Evolutionary conservation across 768 basidiomycete species (phyloP).

Genomic region (Tulasnella sp.): DNA sequence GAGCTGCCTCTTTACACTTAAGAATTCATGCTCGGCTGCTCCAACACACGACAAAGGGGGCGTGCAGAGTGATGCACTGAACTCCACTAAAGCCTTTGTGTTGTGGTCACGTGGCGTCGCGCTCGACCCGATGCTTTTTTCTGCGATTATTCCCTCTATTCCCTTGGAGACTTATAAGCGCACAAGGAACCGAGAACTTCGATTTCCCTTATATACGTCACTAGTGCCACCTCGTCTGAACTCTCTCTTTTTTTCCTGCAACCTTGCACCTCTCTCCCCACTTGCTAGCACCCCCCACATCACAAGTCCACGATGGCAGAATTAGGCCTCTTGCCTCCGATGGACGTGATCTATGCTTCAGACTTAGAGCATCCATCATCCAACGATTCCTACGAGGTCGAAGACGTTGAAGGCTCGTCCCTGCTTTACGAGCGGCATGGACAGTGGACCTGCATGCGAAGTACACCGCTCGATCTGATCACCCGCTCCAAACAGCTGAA

Average conservation of each 20-base stretch:
- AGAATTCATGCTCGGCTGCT: neutral
- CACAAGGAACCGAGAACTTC: neutral
- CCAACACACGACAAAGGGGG: neutral
- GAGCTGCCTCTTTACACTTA: neutral
- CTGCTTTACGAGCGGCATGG: slow-evolving; percentile 12
- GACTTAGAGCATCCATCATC: neutral
- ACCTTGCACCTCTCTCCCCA: neutral
- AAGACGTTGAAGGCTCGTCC: slow-evolving; percentile 10
- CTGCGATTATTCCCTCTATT: slow-evolving; percentile 4
- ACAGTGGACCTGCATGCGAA: slow-evolving; percentile 15
- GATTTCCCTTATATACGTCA: slow-evolving; percentile 13
- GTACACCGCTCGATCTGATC: neutral
- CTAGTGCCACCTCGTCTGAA: neutral
- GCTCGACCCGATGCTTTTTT: neutral
- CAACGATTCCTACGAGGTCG: slow-evolving; percentile 14
- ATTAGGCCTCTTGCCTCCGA: slow-evolving; percentile 9
- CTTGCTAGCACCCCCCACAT: neutral
- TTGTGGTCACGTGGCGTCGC: neutral
- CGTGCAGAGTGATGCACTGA: slow-evolving; percentile 10
- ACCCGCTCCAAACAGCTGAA: slow-evolving; percentile 17
- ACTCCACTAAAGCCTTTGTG: slow-evolving; percentile 13
- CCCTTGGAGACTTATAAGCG: slow-evolving; percentile 7
- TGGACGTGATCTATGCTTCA: slow-evolving; percentile 13
- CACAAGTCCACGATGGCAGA: neutral
- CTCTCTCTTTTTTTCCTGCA: neutral